Base-by-base conservation (phyloP, 2,329 filamentous ascomycete species). In the Apiospora sp. region DNA sequence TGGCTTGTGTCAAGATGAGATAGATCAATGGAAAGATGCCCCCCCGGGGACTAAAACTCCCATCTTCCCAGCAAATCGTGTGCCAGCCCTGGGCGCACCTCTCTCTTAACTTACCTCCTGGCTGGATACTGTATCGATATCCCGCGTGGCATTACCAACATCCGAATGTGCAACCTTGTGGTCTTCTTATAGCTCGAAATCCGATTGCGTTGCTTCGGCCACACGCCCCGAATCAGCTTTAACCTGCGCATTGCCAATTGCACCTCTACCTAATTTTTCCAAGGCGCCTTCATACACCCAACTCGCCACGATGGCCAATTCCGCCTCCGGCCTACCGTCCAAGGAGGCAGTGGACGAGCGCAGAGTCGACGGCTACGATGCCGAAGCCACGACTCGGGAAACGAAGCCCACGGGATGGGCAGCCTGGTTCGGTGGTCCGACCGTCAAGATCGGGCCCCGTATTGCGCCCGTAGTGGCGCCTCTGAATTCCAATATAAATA, bases 351-450 rank as follows among this genome's bases (percentile, higher is more conserved):
- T 68, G 22, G 43, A 68, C n/a, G 67, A 68, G 41, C 67, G 67
- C 67, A 48, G 41, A 44, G 24, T 48, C 19, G 48, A 54, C 48
- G 16, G 16, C 14, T 89, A 89, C 77, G 83, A 87, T 51, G 86
- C 86, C 2, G 90, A 92, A 41, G 83, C 91, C 19, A 77, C 82
- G 1, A 61, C 7, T 16, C 93, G 91, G 22, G 19, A 49, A 0
- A 49, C 58, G n/a, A 72, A 76, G 22, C 75, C 77, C 22, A 73
- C 70, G n/a, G 79, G 79, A 37, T 80, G 79, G 75, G 80, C 81
- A 1, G 77, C 80, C 54, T 84, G 82, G 82, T 84, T 84, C 58
- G 82, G 83, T 34, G 82, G 83, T 22, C 77, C 75, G 2, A 74
- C 75, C 19, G 84, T 87, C 64, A 78, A 76, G 54, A 80, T 89